phyloP scores from a whole-genome alignment of 2,329 filamentous ascomycete species.

The Uncinocarpus reesii region DNA sequence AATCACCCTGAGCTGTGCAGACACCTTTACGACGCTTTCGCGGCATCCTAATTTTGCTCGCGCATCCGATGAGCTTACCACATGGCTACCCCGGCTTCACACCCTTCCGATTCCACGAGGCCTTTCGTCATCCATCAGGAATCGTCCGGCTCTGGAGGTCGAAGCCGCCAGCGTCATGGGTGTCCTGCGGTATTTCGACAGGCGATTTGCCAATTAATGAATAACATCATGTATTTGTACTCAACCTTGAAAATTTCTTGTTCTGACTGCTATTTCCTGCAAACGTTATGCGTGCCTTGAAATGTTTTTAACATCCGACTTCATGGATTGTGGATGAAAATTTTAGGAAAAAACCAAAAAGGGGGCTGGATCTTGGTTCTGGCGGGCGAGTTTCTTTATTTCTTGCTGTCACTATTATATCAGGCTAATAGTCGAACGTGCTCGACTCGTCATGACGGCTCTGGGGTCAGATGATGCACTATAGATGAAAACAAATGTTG shows the following conservation, averaged over 20 bases:
- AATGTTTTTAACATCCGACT: neutral
- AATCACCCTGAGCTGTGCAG: slow-evolving; percentile 60
- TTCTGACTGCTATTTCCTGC: too few species aligned
- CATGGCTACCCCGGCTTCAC: slow-evolving; percentile 64
- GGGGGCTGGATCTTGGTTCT: neutral
- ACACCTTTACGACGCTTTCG: slow-evolving; percentile 67
- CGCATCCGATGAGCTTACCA: slow-evolving; percentile 62
- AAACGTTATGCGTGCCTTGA: too few species aligned
- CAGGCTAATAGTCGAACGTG: too few species aligned
- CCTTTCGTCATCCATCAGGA: slow-evolving; percentile 22
- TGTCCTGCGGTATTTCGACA: slow-evolving; percentile 70
- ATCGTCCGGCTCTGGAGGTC: slow-evolving; percentile 57
- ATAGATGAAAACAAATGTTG: too few species aligned
- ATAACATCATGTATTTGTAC: slow-evolving; percentile 6
- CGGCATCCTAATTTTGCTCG: slow-evolving; percentile 66
- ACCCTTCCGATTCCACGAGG: slow-evolving; percentile 40
- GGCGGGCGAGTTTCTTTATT: neutral
- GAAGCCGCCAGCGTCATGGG: slow-evolving; percentile 78
- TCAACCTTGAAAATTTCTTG: too few species aligned
- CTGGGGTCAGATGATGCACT: too few species aligned
- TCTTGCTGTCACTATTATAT: too few species aligned
- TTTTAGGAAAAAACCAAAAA: neutral
- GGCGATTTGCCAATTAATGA: slow-evolving; percentile 47
- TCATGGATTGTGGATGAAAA: neutral
- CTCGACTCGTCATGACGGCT: too few species aligned